Percentiles rank a stretch among this genome's conserved stretches.
These are phyloP conservation scores for Thelonectria olida DNA, from an alignment of 2,329 filamentous ascomycete genomes.

Conservation along the genomic window DNA sequence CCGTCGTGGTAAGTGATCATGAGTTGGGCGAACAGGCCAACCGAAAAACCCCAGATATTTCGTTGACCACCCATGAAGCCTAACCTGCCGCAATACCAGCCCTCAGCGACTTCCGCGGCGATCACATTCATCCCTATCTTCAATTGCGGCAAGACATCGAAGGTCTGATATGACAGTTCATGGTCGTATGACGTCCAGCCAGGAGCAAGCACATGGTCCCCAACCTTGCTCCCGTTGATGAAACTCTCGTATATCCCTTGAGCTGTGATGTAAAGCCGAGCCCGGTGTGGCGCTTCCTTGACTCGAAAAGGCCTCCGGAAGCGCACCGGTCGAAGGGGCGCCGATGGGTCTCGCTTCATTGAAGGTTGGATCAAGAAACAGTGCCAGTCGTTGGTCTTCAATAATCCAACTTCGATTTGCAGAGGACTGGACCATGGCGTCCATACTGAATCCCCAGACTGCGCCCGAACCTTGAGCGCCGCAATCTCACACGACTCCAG, in stretches of 20 bases:
- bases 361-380: too few relatives aligned
- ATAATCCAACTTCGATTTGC: too few relatives aligned
- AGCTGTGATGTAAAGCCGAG: constrained; percentile 53
- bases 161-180: constrained; percentile 60
- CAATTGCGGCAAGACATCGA: constrained; percentile 57
- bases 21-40: constrained; percentile 49
- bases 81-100: constrained; percentile 56
- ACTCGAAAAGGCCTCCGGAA: background rate
- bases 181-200: constrained; percentile 61
- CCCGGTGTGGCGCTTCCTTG: background rate
- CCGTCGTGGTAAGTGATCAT: constrained; percentile 41
- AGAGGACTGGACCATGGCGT: too few relatives aligned
- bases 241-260: constrained; percentile 55
- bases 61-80: constrained; percentile 25
- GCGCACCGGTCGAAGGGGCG: background rate
- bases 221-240: constrained; percentile 55
- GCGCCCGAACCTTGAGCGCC: too few relatives aligned
- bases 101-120: constrained; percentile 54
- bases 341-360: too few relatives aligned
- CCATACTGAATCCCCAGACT: too few relatives aligned
- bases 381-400: too few relatives aligned
- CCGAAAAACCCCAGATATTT: constrained; percentile 47
- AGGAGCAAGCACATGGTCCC: constrained; percentile 53
- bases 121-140: constrained; percentile 48
- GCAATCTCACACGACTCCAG: too few relatives aligned